Evolutionary conservation across 208 protist genomes (phyloP).

Genomic region (Trypanosoma boissoni): DNA sequence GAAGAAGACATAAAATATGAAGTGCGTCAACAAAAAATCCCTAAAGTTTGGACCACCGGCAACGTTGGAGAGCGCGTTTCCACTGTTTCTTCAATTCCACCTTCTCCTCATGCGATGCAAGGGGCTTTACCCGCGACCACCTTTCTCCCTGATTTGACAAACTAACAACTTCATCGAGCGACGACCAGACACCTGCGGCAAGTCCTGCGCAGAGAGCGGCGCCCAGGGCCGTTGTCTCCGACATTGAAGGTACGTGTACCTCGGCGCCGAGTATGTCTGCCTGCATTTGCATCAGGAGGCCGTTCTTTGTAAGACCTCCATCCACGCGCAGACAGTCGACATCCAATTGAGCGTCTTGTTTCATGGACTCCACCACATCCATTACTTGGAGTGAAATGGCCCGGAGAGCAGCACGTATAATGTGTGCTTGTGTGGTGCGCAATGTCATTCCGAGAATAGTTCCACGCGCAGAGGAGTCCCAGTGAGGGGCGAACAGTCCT

Average conservation of each 20-base stretch:
- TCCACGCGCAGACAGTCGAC: slow-evolving; percentile 91
- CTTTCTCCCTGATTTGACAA: slow-evolving; percentile 29
- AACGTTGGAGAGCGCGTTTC: slow-evolving; percentile 43
- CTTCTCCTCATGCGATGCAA: slow-evolving; percentile 20
- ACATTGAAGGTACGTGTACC: slow-evolving; percentile 63
- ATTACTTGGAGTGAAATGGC: slow-evolving; percentile 89
- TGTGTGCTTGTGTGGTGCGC: slow-evolving; percentile 76
- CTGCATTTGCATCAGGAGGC: slow-evolving; percentile 95
- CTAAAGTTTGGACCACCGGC: slow-evolving; percentile 75
- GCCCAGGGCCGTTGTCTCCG: slow-evolving; percentile 76
- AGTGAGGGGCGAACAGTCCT: slow-evolving; percentile 97
- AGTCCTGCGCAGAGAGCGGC: slow-evolving; percentile 77
- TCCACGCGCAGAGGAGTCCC: slow-evolving; percentile 93
- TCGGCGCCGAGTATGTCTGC: slow-evolving; percentile 80
- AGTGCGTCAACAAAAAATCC: neutral
- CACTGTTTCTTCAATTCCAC: slow-evolving; percentile 39
- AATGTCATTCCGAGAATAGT: slow-evolving; percentile 93
- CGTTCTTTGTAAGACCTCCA: slow-evolving; percentile 92
- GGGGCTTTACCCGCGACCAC: slow-evolving; percentile 34
- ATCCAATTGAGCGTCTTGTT: slow-evolving; percentile 66
- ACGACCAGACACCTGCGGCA: slow-evolving; percentile 58
- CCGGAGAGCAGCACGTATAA: slow-evolving; percentile 87
- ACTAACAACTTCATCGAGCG: slow-evolving; percentile 39
- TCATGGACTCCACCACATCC: slow-evolving; percentile 84
- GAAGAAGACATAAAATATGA: neutral